Conservation (phyloP, 768 basidiomycete genomes). For the Boletus rubroflammeus region DNA sequence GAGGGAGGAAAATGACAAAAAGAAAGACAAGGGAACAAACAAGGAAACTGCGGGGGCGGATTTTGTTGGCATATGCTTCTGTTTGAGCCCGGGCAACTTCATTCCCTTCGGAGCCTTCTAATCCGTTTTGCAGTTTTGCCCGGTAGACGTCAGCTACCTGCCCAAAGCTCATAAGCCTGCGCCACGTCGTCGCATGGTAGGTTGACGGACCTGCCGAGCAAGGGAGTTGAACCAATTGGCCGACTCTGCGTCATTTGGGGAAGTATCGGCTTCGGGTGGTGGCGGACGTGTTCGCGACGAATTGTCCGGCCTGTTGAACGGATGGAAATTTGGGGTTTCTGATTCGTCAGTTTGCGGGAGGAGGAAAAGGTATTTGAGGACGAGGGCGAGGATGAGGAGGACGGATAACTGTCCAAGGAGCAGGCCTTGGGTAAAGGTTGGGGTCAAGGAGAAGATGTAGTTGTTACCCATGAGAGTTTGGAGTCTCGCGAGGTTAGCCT, state of each 20-base stretch:
- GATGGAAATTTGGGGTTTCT: slow-evolving; percentile 57
- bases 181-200: background rate
- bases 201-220: slow-evolving; percentile 63
- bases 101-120: slow-evolving; percentile 70
- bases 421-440: slow-evolving; percentile 94
- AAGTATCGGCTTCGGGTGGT: slow-evolving; percentile 3
- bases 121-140: slow-evolving; percentile 68
- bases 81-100: slow-evolving; percentile 77
- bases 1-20: background rate
- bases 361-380: slow-evolving; percentile 95
- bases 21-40: slow-evolving; percentile 37
- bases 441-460: slow-evolving; percentile 71
- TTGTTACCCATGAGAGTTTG: slow-evolving; percentile 33
- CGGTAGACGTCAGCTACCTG: slow-evolving; percentile 74
- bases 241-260: slow-evolving; percentile 51
- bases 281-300: slow-evolving; percentile 37
- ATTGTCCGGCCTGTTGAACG: slow-evolving; percentile 48
- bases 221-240: slow-evolving; percentile 91
- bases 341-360: slow-evolving; percentile 63
- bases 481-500: background rate
- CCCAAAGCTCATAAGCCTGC: background rate
- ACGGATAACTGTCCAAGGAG: slow-evolving; percentile 91
- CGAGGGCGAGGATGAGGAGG: slow-evolving; percentile 64
- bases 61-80: slow-evolving; percentile 77
- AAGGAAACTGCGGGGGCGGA: slow-evolving; percentile 66